Evolutionary conservation across 1,284 basidiomycete genomes (phyloP).

Genomic region (Malassezia arunalokei): DNA sequence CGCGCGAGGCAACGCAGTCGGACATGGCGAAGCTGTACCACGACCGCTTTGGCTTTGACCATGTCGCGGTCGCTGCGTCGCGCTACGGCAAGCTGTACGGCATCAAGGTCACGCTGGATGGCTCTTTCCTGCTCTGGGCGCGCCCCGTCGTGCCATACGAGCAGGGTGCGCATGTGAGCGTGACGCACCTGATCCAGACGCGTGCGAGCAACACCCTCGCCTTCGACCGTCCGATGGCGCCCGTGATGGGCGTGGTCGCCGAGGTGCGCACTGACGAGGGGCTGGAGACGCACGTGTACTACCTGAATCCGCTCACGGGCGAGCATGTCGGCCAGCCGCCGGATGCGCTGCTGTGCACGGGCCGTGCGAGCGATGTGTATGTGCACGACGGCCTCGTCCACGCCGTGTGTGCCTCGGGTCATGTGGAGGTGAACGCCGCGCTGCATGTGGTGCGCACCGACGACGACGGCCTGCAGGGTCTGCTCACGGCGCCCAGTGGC

Average conservation of each 20-base stretch:
- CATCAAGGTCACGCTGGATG: conserved; percentile 62
- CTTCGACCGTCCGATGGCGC: conserved; percentile 15
- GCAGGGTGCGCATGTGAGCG: conserved; percentile 22
- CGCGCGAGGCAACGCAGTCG: background rate
- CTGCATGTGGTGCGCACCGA: background rate
- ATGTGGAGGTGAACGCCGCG: background rate
- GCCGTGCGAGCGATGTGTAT: background rate
- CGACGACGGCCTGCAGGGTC: background rate
- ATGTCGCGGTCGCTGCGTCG: conserved; percentile 66
- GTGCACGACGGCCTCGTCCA: background rate
- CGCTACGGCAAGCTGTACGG: conserved; percentile 66
- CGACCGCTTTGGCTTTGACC: conserved; percentile 76
- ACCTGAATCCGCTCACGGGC: conserved; percentile 41
- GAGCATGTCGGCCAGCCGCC: conserved; percentile 20
- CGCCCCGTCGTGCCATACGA: conserved; percentile 41
- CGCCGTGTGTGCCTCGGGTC: background rate
- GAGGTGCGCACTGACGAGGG: conserved; percentile 20
- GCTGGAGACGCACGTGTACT: conserved; percentile 31
- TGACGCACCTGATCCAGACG: conserved; percentile 30
- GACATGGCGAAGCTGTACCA: conserved; percentile 23
- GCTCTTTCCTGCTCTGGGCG: conserved; percentile 32
- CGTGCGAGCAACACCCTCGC: conserved; percentile 28
- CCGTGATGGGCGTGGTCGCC: conserved; percentile 33
- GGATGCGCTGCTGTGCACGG: conserved; percentile 5
- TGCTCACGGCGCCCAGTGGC: background rate